phyloP scores from a whole-genome alignment of 1,284 basidiomycete genomes.

The Peniophora sp. region DNA sequence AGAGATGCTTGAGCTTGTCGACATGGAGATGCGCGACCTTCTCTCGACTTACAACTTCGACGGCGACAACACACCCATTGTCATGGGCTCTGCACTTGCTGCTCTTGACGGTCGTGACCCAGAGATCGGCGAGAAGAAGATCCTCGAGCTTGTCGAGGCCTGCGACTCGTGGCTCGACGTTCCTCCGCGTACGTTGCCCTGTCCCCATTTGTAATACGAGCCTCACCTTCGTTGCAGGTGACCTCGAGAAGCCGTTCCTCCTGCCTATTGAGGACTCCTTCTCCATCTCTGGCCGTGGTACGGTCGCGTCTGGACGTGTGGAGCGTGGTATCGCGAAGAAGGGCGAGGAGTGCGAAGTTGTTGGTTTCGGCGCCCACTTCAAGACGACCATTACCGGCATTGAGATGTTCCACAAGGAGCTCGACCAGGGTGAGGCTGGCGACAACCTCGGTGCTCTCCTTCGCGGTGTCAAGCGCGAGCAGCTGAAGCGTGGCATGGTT shows the following conservation, averaged over 20 bases:
- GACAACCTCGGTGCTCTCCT: constrained; percentile 99
- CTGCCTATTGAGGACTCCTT: constrained; percentile 97
- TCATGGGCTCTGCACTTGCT: constrained; percentile 95
- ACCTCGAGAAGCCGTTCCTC: constrained; percentile 97
- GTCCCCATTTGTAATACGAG: not conserved
- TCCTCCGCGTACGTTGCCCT: constrained; percentile 66
- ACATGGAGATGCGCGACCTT: constrained; percentile 99
- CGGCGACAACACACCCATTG: constrained; percentile 94
- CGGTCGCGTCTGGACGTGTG: constrained; percentile 92
- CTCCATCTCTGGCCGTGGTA: constrained; percentile 97
- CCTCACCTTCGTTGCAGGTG: constrained; percentile 40
- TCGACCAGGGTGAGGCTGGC: constrained; percentile 95
- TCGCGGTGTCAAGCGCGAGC: constrained; percentile 96
- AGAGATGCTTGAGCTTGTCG: constrained; percentile 99
- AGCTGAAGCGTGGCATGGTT: constrained; percentile 91
- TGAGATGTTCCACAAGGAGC: constrained; percentile 99
- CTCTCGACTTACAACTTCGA: constrained; percentile 91
- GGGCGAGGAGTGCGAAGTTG: constrained; percentile 90
- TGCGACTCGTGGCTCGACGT: constrained; percentile 96
- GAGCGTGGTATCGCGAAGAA: constrained; percentile 93
- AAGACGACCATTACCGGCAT: constrained; percentile 97
- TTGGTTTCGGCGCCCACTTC: constrained; percentile 79
- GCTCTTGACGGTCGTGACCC: constrained; percentile 84
- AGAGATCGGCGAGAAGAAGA: constrained; percentile 78
- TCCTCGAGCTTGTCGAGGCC: constrained; percentile 79